Evolutionary conservation across 345 rosid species (phyloP), one percentile per base, ranked within the genome.

Genomic region (Clarkia xantiana): DNA sequence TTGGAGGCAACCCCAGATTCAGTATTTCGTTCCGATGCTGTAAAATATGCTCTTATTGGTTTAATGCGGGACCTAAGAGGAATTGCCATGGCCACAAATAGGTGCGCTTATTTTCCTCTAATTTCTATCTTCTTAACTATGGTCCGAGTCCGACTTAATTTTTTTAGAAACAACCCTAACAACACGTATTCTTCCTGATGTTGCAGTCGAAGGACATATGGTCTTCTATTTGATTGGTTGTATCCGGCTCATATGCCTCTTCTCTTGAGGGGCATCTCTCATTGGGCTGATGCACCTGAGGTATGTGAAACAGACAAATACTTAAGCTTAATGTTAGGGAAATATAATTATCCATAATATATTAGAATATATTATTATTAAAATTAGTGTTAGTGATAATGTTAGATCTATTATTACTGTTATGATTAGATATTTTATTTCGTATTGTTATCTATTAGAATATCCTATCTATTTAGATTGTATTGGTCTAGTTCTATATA

Each of bases 1-100:
- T 69, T 93, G 82, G 99, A 84, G 67, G 71, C 91, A 47, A 84
- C 94, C 57, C 95, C 94, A 23, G 94, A 87, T 63, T 66, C 94
- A 0, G 42, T 84, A 72, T 93, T 87, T 66, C 96, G 95, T 55
- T 69, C 91, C 62, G 99, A 87, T 70, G 80, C 62, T 34, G 96
- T 93, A 48, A 93, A 87, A 75, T 87, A 73, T 71, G 90, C 94
- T 54, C 57, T 93, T 47, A 77, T 87, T 65, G 99, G 99, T 39
- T 72, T 87, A 53, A 87, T 84, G 95, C 80, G 99, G 68, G 96
- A 93, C 76, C 82, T 93, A 44, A 76, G 96, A 77, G 99, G 99
- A 59, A 80, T 93, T 59, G 74, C 96, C 11, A 86, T 86, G 99
- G 99, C 99, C 56, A 78, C 99, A 50, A 84, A 76, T 74, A 80